Base-by-base conservation (phyloP, 345 rosid species). In the Gossypium australe region DNA sequence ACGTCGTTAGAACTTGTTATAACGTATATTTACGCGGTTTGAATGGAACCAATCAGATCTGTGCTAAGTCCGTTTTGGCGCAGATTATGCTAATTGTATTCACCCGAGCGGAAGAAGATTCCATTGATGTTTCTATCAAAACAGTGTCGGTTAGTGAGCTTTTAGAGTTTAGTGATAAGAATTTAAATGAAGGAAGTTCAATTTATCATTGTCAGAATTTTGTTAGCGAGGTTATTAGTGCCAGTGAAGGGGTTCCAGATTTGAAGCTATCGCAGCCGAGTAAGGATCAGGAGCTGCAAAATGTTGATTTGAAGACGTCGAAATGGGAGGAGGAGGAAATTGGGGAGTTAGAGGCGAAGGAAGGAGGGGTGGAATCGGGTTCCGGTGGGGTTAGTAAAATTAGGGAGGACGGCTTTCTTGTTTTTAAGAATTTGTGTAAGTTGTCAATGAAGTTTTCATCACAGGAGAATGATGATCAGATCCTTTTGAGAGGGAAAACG, bases 371-470 rank as follows among this genome's bases (percentile, higher is more conserved):
- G 11, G 86, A 81, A 62, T 73, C 84, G 2, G 73, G 27, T 71
- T 84, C 49, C 43, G 76, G 70, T 2, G 75, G 62, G 53, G 7
- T 51, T 60, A 89, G 94, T 83, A 92, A 90, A 87, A 86, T 94
- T 77, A 80, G 95, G 82, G 97, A 92, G 78, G 98, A 94, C 49
- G 98, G 92, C 3, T 92, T 90, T 80, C 84, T 92, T 76, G 83
- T 94, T 34, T 94, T 92, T 68, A 94, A 87, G 87, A 92, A 94
- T 76, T 83, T 94, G 60, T 94, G 97, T 65, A 94, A 91, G 80
- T 78, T 94, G 80, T 94, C 98, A 16, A 94, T 94, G 98, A 94
- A 92, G 82, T 94, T 86, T 82, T 90, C 97, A 0, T 86, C 98
- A 11, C 98, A 94, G 80, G 97, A 90, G 80, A 90, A 85, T 76